Evolutionary conservation across 2,329 filamentous ascomycete species (phyloP).

Genomic region (Cladophialophora yegresii): DNA sequence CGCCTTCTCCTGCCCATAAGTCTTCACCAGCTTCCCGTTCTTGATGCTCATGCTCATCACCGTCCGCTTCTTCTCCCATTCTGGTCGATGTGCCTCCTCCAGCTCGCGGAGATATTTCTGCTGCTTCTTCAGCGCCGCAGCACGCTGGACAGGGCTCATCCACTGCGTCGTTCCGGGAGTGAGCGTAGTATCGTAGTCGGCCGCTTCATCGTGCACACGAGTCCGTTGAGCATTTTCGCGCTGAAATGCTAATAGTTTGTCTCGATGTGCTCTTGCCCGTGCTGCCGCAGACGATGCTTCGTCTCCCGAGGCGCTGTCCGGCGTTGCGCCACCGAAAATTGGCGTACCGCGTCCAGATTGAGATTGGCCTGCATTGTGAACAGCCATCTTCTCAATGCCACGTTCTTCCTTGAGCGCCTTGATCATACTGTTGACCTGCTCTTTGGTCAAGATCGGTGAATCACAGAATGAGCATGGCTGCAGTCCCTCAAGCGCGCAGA

Average conservation of each 20-base stretch:
- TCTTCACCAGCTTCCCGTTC: constrained; percentile 71
- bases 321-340: constrained; percentile 39
- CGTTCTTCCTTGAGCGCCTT: constrained; percentile 79
- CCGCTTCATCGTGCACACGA: constrained; percentile 81
- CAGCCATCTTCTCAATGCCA: constrained; percentile 80
- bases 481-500: constrained; percentile 90
- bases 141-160: constrained; percentile 80
- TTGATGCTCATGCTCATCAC: constrained; percentile 83
- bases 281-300: constrained; percentile 39
- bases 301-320: constrained; percentile 39
- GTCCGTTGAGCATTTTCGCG: constrained; percentile 82
- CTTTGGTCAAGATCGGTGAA: constrained; percentile 66
- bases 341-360: constrained; percentile 42
- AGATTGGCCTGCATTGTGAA: constrained; percentile 68
- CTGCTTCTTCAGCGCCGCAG: constrained; percentile 79
- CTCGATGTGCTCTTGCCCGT: constrained; percentile 66
- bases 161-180: constrained; percentile 69
- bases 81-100: constrained; percentile 80
- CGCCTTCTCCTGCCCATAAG: constrained; percentile 40
- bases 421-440: constrained; percentile 84
- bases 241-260: constrained; percentile 79
- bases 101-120: constrained; percentile 81
- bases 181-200: constrained; percentile 66
- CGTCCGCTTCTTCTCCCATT: constrained; percentile 84
- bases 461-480: constrained; percentile 93